Base-by-base conservation (phyloP, 192 early-diverging fungal genomes). In the Phycomyces blakesleeanus region DNA sequence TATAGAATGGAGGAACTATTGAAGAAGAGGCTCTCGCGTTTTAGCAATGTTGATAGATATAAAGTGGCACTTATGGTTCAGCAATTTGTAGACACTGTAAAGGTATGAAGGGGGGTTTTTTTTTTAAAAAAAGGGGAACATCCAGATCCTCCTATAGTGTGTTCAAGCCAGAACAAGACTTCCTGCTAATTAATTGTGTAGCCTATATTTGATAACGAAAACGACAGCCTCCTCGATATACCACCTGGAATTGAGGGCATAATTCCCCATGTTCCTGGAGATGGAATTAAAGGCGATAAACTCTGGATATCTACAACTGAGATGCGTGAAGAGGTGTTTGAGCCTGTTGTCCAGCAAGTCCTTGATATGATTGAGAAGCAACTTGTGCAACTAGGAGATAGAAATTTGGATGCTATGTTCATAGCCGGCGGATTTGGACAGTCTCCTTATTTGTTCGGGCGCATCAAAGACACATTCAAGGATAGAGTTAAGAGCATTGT, bases 361-460 rank as follows among this genome's bases (percentile, higher is more conserved):
- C 34, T 85, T 12, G 67, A 66, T 24, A 53, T 83, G 51, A 78
- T 80, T 50, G 72, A 71, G 41, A 72, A 78, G 37, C 81, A 83
- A 42, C 59, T 83, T n/a, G 61, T 69, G 55, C 72, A 78, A 44
- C 65, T 68, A n/a, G 75, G 66, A 20, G 55, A 70, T 61, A 51
- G 73, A 57, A 57, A 56, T 49, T 38, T 83, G 55, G 25, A 62
- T 7, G 68, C 73, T 24, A 77, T 83, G n/a, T 83, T 83, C 42
- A 59, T 83, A 38, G 81, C 81, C 22, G 81, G 81, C 38, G 81
- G 81, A 29, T 81, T 81, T 59, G 79, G 81, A 15, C 77, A 77
- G 55, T 81, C 79, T 8, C 59, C 68, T 27, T 81, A 81, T 27
- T 63, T 83, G 29, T 76, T 71, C 41, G 59, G 69, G 27, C 61